These are phyloP conservation scores for Arxiozyma bovina DNA, from an alignment of 1,139 yeast species.

Conservation along the genomic window DNA sequence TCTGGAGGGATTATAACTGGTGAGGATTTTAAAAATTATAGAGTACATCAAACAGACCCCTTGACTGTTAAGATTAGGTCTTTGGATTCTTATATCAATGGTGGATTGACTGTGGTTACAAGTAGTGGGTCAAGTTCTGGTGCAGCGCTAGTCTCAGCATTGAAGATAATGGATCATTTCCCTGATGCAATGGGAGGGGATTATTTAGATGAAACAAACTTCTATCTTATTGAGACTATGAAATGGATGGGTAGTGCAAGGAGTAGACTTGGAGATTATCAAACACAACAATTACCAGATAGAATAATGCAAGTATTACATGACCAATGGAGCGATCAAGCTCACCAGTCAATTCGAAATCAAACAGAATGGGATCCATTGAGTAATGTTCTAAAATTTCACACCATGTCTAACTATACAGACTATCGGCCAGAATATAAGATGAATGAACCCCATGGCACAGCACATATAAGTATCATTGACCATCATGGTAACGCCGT, in stretches of 20 bases:
- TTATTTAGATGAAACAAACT: slow-evolving; percentile 43
- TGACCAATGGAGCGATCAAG: slow-evolving; percentile 47
- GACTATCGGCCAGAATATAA: slow-evolving; percentile 75
- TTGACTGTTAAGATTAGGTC: slow-evolving; percentile 33
- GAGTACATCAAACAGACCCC: slow-evolving; percentile 49
- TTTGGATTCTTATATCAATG: slow-evolving; percentile 27
- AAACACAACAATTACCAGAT: slow-evolving; percentile 21
- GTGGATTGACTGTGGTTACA: slow-evolving; percentile 50
- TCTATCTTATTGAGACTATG: slow-evolving; percentile 73
- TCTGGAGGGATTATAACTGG: slow-evolving; percentile 55
- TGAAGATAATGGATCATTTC: slow-evolving; percentile 48
- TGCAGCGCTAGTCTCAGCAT: slow-evolving; percentile 66
- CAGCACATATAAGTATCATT: slow-evolving; percentile 74
- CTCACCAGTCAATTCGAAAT: slow-evolving; percentile 43
- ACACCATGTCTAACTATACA: slow-evolving; percentile 55
- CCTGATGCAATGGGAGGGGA: slow-evolving; percentile 37
- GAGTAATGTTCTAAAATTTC: slow-evolving; percentile 9
- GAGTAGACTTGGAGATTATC: slow-evolving; percentile 66
- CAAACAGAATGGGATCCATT: slow-evolving; percentile 11
- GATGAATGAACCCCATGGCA: slow-evolving; percentile 71
- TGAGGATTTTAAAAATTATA: slow-evolving; percentile 58
- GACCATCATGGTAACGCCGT: slow-evolving; percentile 67
- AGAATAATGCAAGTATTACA: slow-evolving; percentile 34
- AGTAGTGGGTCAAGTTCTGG: slow-evolving; percentile 81
- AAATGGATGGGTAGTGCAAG: slow-evolving; percentile 89